Conservation (phyloP, 305 asterid genomes). For the Salvia sclarea region DNA sequence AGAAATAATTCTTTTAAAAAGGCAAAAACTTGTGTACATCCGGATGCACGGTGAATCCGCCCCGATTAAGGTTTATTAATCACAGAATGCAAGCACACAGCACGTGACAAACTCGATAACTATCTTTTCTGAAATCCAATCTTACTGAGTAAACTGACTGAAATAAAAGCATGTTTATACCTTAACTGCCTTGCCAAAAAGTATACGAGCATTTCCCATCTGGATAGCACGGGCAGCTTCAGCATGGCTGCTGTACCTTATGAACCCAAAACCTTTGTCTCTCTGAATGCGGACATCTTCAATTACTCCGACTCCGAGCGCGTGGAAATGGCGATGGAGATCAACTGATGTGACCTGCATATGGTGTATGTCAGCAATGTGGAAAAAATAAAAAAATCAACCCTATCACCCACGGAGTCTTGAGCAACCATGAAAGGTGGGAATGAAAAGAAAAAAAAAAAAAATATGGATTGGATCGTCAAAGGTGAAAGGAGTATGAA, state of each 20-base stretch:
- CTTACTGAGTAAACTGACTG: not conserved
- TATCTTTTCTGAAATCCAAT: not conserved
- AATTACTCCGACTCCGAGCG: conserved; percentile 64
- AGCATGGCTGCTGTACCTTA: conserved; percentile 71
- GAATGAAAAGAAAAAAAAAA: not conserved
- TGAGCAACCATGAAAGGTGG: not conserved
- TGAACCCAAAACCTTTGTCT: conserved; percentile 85
- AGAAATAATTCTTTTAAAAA: too few species aligned
- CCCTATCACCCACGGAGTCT: not conserved
- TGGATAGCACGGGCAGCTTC: conserved; percentile 92
- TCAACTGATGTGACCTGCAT: conserved; percentile 65
- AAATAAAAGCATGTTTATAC: conserved; percentile 32
- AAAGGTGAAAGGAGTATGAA: not conserved
- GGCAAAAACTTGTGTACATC: too few species aligned
- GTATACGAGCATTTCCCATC: conserved; percentile 63
- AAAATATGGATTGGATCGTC: not conserved
- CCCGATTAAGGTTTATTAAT: too few species aligned
- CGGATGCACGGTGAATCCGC: too few species aligned
- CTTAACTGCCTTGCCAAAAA: conserved; percentile 68
- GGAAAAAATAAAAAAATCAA: not conserved
- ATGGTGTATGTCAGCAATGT: not conserved
- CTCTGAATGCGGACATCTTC: conserved; percentile 80
- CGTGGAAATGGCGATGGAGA: conserved; percentile 75
- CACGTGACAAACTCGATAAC: not conserved
- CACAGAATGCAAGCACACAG: not conserved